A percentile compares a stretch with the other conserved stretches of the same genome.
These are phyloP conservation scores for Diplodia corticola DNA, from an alignment of 2,329 filamentous ascomycete species.

Conservation along the genomic window DNA sequence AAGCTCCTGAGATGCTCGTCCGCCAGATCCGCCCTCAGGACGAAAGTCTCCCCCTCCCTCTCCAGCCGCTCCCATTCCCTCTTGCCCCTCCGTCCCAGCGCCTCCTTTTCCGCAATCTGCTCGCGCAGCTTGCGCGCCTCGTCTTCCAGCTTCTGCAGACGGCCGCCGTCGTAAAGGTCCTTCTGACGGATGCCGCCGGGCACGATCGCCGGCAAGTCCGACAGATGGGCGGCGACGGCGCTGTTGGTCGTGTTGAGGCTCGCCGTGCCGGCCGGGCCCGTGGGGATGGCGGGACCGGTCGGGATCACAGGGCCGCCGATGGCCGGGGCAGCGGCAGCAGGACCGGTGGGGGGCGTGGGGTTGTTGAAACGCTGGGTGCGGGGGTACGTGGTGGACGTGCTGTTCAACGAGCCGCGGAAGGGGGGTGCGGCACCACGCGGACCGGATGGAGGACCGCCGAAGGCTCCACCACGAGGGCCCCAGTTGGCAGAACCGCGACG, in stretches of 20 bases:
- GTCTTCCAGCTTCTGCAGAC: constrained; percentile 48
- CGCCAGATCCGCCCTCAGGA: constrained; percentile 48
- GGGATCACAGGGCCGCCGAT: constrained; percentile 24
- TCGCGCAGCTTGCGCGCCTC: constrained; percentile 48
- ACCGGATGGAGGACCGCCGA: constrained; percentile 36
- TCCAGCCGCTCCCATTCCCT: constrained; percentile 50
- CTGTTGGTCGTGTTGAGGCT: constrained; percentile 23
- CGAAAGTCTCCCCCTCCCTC: constrained; percentile 47
- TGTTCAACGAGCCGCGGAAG: constrained; percentile 46
- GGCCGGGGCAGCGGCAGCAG: constrained; percentile 8
- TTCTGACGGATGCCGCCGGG: constrained; percentile 45
- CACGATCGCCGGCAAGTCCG: constrained; percentile 46
- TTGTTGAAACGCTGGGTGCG: constrained; percentile 48
- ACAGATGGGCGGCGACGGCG: constrained; percentile 36
- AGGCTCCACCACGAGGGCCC: constrained; percentile 34
- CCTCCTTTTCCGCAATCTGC: constrained; percentile 50
- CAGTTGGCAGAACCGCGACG: constrained; percentile 38
- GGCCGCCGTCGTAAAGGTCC: constrained; percentile 45
- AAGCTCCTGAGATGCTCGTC: constrained; percentile 47
- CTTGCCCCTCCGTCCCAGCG: constrained; percentile 44
- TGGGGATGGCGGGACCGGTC: constrained; percentile 15
- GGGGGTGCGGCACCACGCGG: constrained; percentile 35
- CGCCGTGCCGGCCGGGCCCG: constrained; percentile 20
- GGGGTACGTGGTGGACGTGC: constrained; percentile 48
- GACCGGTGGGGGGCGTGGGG: constrained; percentile 22